These are phyloP conservation scores for Xylariomycetidae sp. DNA, from an alignment of 2,329 filamentous ascomycete species.

Conservation along the genomic window DNA sequence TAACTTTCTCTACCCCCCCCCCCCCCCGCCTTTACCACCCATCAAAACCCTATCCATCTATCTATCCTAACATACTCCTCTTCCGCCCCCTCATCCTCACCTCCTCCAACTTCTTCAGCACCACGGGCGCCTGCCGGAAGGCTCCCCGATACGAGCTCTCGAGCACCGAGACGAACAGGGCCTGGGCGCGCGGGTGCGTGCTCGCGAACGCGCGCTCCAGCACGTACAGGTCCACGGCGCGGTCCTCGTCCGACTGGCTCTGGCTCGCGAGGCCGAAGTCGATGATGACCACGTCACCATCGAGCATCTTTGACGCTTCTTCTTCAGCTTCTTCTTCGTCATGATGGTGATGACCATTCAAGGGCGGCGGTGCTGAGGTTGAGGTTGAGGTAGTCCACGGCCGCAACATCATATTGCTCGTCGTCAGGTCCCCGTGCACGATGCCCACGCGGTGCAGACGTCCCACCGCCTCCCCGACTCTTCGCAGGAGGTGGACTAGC, in stretches of 20 bases:
- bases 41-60: too few relatives aligned
- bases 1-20: too few relatives aligned
- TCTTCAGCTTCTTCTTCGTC: slow-evolving; percentile 13
- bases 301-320: slow-evolving; percentile 31
- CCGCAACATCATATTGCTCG: slow-evolving; percentile 89
- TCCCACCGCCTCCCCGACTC: slow-evolving; percentile 68
- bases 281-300: slow-evolving; percentile 82
- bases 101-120: slow-evolving; percentile 80
- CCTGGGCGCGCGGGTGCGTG: slow-evolving; percentile 83
- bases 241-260: slow-evolving; percentile 80
- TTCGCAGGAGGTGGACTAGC: slow-evolving; percentile 60
- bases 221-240: slow-evolving; percentile 94
- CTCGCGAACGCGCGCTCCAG: slow-evolving; percentile 91
- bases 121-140: slow-evolving; percentile 70
- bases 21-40: too few relatives aligned
- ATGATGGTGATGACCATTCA: slow-evolving; percentile 1
- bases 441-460: slow-evolving; percentile 78
- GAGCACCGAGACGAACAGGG: slow-evolving; percentile 69
- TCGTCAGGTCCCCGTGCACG: slow-evolving; percentile 93
- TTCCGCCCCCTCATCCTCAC: slow-evolving; percentile 92
- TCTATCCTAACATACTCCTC: slow-evolving; percentile 89
- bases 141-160: slow-evolving; percentile 62
- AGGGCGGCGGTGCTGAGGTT: too few relatives aligned
- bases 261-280: slow-evolving; percentile 90
- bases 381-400: slow-evolving; percentile 23